Conservation (phyloP, 306 rosid species). For the Lupinus albus region DNA sequence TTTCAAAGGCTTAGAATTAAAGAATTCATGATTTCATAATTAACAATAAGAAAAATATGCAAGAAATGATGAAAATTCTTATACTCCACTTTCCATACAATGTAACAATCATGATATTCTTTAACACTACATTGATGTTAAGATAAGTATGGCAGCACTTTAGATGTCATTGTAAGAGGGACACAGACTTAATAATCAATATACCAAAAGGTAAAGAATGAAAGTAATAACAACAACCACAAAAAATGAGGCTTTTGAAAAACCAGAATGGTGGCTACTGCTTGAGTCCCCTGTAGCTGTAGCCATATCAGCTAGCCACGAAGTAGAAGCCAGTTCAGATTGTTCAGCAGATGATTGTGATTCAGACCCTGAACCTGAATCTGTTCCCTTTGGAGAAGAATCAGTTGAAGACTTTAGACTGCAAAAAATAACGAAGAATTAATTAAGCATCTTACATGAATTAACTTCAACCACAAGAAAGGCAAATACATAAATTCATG, state of each 20-base stretch:
- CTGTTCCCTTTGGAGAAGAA: conserved; percentile 46
- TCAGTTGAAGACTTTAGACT: conserved; percentile 60
- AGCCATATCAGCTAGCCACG: conserved; percentile 76
- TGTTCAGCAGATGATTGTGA: conserved; percentile 38
- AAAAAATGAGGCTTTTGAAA: conserved; percentile 28
- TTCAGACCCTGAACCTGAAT: conserved; percentile 37
- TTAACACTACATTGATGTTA: background rate
- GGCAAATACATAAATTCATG: background rate
- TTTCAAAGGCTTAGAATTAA: conserved; percentile 30
- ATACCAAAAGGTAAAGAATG: conserved; percentile 42
- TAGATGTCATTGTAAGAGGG: conserved; percentile 17
- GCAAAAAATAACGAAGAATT: conserved; percentile 2
- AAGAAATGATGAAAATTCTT: conserved; percentile 45
- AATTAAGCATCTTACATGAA: background rate
- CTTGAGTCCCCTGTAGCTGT: conserved; percentile 57
- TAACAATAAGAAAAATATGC: conserved; percentile 25
- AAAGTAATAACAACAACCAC: conserved; percentile 36
- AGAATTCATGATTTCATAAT: conserved; percentile 5
- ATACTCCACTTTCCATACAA: background rate
- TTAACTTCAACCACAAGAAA: background rate
- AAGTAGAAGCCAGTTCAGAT: conserved; percentile 48
- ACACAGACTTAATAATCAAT: conserved; percentile 18
- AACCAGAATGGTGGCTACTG: background rate
- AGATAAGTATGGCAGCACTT: conserved; percentile 26
- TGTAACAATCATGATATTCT: conserved; percentile 9